Evolutionary conservation across 2,329 filamentous ascomycete genomes (phyloP), one percentile per base, ranked within the genome.

Genomic region (Alternaria arbusti): DNA sequence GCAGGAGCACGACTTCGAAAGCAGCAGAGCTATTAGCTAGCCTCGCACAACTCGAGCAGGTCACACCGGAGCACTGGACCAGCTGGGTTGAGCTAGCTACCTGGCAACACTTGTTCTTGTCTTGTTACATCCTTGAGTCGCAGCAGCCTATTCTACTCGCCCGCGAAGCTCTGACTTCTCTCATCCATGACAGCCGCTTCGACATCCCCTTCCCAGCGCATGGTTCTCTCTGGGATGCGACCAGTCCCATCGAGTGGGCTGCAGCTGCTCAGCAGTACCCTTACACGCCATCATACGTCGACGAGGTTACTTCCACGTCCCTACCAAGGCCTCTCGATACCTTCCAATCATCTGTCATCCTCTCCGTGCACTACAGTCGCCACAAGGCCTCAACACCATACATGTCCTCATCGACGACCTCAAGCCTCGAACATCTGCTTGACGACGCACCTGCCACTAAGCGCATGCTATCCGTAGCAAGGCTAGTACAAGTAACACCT

Each of bases 61-160:
- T 62, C n/a, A 70, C 70, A 7, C 59, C 70, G 12, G 65, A 70
- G 13, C 69, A 66, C 30, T 81, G 80, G 79, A 45, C 49, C 0
- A 70, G 72, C 22, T 82, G 80, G 80, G 68, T 78, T 11, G 64
- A 71, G 20, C 60, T 76, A 3, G 70, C 74, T 9, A 69, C 66
- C 20, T 77, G 70, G 62, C 78, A 79, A 61, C 79, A 79, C 8
- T 70, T 84, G 4, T 74, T 84, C 5, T 59, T 80, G 12, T 77
- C 79, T 11, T 84, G 81, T 70, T 82, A 80, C 57, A 70, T 83
- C 23, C 71, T 84, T 10, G 81, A 83, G 54, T 75, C 74, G 9
- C 80, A 83, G 46, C 80, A 82, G 62, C 64, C 71, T 12, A 68
- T 70, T 9, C 62, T 79, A 0, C 68, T 81, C 7, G 74, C 73